Evolutionary conservation across 202 grass and related monocot species (phyloP), one percentile per base, ranked within the genome.

Genomic region (Carex sylvatica): DNA sequence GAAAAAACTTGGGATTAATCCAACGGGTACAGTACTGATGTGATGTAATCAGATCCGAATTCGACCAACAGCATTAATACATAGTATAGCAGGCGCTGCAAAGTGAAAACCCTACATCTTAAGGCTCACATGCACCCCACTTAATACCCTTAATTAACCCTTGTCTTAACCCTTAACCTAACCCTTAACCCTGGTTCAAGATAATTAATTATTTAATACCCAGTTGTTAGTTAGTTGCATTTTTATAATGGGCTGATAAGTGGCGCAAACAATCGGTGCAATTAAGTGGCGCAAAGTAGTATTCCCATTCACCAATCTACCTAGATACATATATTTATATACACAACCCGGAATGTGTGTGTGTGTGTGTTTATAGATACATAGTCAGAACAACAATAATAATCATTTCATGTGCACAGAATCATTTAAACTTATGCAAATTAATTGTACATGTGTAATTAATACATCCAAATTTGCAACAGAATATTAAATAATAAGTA

Each of bases 71-170:
- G 18, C 14, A 81, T 65, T 23, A 49, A 68, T 38, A 69, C 62
- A 63, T 82, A 82, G 46, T 65, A 59, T 65, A 59, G 36, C 74
- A 59, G 61, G 46, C 6, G 80, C 62, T 70, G 80, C 56, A 82
- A 82, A 80, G 78, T 82, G 80, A 63, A 82, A 82, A 82, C 56
- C 78, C 46, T 82, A 61, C 40, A 23, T 55, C 61, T 82, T 54
- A 69, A 82, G 59, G 62, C 65, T 82, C 80, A 82, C 80, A 82
- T 82, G 80, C 80, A 82, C 36, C 19, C 80, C 80, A 82, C 80
- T 82, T 82, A 82, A 82, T 22, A 69, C 46, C 24, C 80, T 82
- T 82, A 82, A 82, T 82, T 82, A 82, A 82, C 80, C 61, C 80
- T 82, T 82, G 80, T 82, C 42, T 67, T 82, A 82, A 82, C 80